Evolutionary conservation across 768 basidiomycete genomes (phyloP), one percentile per base, ranked within the genome.

Genomic region (Pulveroboletus sp.): DNA sequence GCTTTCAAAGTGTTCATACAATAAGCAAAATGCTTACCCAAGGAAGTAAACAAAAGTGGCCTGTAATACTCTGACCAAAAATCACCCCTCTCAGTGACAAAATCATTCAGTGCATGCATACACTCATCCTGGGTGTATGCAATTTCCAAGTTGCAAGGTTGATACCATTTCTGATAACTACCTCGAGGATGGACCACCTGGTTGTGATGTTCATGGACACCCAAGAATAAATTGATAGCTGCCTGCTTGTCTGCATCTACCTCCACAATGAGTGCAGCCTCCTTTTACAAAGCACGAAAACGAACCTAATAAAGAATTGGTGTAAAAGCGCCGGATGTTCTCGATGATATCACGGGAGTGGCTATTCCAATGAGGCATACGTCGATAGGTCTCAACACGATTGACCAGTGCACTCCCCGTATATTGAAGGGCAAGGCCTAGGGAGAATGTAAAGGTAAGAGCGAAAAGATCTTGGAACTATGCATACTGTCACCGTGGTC

Each of bases 221-320:
- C 90, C 4, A 98, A 82, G 68, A 98, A 98, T n/a, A 97, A 78
- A 68, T 99, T 93, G 64, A 97, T 99, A 6, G 95, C 94, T 9
- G 87, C 78, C 69, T 99, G 96, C 67, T 97, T 98, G 71, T 97
- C 96, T 6, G 90, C 92, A 63, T 99, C 95, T 92, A 53, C 27
- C 35, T 22, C 12, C 12, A 23, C 23, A 8, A 6, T 62, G 19
- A 59, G 47, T 26, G 26, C 14, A 17, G 16, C 9, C 40, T 5
- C 16, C 1, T 24, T 23, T 17, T 27, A 14, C 8, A 40, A 44
- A 14, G 27, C 31, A 8, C 14, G 9, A 12, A 32, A 41, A 32
- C 50, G 49, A 36, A 91, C 92, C 92, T 4, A 95, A 77, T 38
- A 98, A 73, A 7, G 90, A 92, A 61, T 99, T 99, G 9, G 93